Evolutionary conservation across 2,329 filamentous ascomycete genomes (phyloP).

Genomic region (Whalleya microplaca): DNA sequence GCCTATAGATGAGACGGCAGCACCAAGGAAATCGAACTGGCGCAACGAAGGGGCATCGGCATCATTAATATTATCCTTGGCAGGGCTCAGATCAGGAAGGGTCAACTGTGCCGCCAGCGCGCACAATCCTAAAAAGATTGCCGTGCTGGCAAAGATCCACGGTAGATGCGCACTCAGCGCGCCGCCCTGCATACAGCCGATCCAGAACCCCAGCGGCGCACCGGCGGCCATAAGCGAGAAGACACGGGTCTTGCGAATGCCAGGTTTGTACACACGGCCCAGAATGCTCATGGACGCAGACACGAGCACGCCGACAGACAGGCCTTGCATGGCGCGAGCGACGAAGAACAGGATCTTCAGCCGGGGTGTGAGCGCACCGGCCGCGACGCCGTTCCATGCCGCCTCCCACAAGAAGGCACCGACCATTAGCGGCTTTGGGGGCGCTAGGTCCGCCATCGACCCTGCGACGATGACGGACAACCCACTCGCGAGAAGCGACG

Average conservation of each 20-base stretch:
- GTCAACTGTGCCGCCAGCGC: constrained; percentile 42
- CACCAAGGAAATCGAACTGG: constrained; percentile 37
- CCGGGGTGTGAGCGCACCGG: constrained; percentile 41
- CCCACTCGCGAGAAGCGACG: constrained; percentile 45
- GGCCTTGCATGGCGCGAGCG: constrained; percentile 43
- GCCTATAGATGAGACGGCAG: constrained; percentile 31
- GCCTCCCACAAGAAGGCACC: constrained; percentile 47
- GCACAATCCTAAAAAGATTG: constrained; percentile 43
- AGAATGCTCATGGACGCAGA: constrained; percentile 42
- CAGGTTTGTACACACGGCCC: constrained; percentile 43
- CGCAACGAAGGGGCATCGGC: constrained; percentile 28
- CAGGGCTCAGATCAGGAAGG: constrained; percentile 43
- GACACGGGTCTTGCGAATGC: constrained; percentile 41
- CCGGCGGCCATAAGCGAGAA: constrained; percentile 42
- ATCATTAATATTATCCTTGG: constrained; percentile 25
- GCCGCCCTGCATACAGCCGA: constrained; percentile 45
- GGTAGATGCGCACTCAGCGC: constrained; percentile 42
- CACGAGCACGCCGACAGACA: constrained; percentile 40
- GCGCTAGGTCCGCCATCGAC: constrained; percentile 41
- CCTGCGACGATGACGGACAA: constrained; percentile 46
- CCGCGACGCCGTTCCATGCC: constrained; percentile 43
- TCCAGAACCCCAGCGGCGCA: constrained; percentile 41
- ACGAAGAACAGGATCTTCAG: constrained; percentile 41
- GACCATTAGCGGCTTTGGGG: constrained; percentile 46
- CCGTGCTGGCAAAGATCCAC: constrained; percentile 49